These are phyloP conservation scores for Oxyria digyna DNA, from an alignment of 148 eudicot species.

Conservation along the genomic window DNA sequence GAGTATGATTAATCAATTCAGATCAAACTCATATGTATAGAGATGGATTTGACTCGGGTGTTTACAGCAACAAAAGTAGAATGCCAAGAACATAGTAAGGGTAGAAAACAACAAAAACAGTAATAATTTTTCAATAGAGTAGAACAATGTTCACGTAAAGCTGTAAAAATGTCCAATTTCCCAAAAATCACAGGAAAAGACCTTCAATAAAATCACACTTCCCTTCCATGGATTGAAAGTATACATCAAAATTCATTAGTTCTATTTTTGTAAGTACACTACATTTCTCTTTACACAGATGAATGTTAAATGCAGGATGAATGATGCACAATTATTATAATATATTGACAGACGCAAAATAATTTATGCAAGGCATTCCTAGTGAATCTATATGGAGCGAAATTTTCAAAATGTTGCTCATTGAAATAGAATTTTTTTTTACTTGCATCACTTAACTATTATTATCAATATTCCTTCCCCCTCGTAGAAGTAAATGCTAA, in stretches of 20 bases:
- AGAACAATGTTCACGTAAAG: not conserved
- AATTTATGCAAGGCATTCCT: not conserved
- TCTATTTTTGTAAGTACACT: not conserved
- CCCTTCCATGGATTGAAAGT: not conserved
- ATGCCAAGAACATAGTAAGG: not conserved
- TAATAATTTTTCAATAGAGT: not conserved
- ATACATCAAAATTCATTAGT: not conserved
- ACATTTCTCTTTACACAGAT: not conserved
- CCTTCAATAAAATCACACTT: not conserved
- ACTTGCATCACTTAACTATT: not conserved
- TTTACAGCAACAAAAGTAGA: not conserved
- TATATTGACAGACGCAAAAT: not conserved
- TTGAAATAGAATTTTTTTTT: not conserved
- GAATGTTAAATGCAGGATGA: not conserved
- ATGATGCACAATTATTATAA: not conserved
- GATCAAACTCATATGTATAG: not conserved
- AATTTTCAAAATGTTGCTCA: not conserved
- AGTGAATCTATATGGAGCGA: not conserved
- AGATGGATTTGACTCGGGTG: not conserved
- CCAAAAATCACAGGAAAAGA: not conserved
- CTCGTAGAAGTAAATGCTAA: not conserved
- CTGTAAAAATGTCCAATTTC: not conserved
- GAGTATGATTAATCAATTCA: not conserved
- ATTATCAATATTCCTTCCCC: not conserved
- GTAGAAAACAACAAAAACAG: not conserved